phyloP scores from a whole-genome alignment of 1,284 basidiomycete genomes.

The Puccinia hordei region DNA sequence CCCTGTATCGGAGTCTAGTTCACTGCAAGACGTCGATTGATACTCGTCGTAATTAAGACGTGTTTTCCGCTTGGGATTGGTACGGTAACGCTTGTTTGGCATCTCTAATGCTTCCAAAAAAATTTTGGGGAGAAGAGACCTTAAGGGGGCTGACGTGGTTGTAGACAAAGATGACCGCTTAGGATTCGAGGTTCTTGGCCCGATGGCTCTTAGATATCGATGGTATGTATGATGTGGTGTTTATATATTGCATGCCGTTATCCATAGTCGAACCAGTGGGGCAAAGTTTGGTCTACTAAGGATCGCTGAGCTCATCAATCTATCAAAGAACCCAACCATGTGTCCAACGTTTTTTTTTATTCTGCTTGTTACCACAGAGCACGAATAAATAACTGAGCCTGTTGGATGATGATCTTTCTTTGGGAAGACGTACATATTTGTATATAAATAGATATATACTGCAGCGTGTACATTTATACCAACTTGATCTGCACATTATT shows the following conservation, averaged over 20 bases:
- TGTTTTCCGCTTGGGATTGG: background rate
- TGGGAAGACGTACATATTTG: background rate
- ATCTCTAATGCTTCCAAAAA: background rate
- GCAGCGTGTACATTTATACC: too few species aligned
- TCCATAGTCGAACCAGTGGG: background rate
- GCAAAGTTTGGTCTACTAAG: background rate
- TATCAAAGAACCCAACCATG: background rate
- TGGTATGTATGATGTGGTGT: background rate
- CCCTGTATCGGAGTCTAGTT: background rate
- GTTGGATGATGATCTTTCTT: background rate
- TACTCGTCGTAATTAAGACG: background rate
- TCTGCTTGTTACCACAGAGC: background rate
- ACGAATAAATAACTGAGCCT: background rate
- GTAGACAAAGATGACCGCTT: too few species aligned
- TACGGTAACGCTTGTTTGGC: background rate
- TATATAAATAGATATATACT: background rate
- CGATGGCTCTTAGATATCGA: too few species aligned
- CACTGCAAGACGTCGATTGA: background rate
- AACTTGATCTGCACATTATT: too few species aligned
- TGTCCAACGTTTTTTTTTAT: too few species aligned
- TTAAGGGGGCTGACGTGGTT: too few species aligned
- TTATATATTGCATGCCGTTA: background rate
- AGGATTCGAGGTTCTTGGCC: too few species aligned
- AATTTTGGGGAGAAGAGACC: too few species aligned
- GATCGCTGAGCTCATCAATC: slow-evolving; percentile 5